These are phyloP conservation scores for Catunica adiposa DNA, from an alignment of 2,329 filamentous ascomycete genomes.

Conservation along the genomic window DNA sequence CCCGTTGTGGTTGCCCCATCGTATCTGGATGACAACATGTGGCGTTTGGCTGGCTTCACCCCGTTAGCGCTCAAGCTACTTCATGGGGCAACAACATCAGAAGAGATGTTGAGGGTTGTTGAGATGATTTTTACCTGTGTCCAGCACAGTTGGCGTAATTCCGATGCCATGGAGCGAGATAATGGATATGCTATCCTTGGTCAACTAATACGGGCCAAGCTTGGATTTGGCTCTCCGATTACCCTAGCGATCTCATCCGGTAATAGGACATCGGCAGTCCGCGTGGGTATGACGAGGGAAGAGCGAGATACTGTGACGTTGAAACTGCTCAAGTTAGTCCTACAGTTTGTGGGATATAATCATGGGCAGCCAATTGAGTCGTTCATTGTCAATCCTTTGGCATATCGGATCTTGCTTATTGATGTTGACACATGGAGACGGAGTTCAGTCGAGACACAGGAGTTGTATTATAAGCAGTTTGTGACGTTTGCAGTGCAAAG, in stretches of 20 bases:
- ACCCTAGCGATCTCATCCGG: background rate
- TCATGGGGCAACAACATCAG: conserved; percentile 53
- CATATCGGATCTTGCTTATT: conserved; percentile 79
- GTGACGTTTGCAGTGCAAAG: conserved; percentile 74
- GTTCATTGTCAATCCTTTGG: conserved; percentile 87
- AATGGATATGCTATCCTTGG: conserved; percentile 84
- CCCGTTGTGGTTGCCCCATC: conserved; percentile 69
- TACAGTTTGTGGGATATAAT: conserved; percentile 81
- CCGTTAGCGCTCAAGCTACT: conserved; percentile 72
- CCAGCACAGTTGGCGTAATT: conserved; percentile 87
- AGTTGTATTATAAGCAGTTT: conserved; percentile 87
- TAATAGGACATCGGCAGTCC: background rate
- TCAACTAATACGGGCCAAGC: conserved; percentile 67
- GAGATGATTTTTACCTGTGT: conserved; percentile 76
- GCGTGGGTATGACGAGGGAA: conserved; percentile 30
- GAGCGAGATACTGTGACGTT: conserved; percentile 40
- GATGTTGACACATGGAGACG: conserved; percentile 88
- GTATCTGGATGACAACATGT: conserved; percentile 77
- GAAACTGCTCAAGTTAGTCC: conserved; percentile 56
- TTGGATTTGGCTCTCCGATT: conserved; percentile 29
- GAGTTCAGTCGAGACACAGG: conserved; percentile 59
- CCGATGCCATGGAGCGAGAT: conserved; percentile 92
- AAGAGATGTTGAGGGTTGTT: conserved; percentile 59
- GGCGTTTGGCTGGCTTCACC: conserved; percentile 83
- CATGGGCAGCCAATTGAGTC: conserved; percentile 65